phyloP scores from a whole-genome alignment of 106 monocot species.

The Cymbidium sinense region DNA sequence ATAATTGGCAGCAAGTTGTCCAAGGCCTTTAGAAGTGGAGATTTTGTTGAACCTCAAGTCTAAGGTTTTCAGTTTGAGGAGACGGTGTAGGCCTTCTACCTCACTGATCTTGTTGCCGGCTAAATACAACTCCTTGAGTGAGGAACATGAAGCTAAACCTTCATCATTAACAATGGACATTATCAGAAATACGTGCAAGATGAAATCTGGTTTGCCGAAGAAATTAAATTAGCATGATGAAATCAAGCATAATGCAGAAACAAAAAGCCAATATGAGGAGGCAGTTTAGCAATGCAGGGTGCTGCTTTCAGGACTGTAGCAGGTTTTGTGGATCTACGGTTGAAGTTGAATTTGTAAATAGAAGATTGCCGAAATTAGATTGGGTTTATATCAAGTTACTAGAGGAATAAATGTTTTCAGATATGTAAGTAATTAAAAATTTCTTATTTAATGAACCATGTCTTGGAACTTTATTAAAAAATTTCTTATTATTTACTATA shows the following conservation, averaged over 20 bases:
- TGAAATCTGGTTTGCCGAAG: too few relatives aligned
- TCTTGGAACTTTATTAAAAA: too few relatives aligned
- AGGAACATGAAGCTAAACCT: slow-evolving; percentile 71
- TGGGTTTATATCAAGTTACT: too few relatives aligned
- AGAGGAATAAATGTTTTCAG: too few relatives aligned
- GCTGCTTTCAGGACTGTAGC: too few relatives aligned
- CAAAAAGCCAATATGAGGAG: background rate
- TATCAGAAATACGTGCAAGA: background rate
- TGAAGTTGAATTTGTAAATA: too few relatives aligned
- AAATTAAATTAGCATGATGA: background rate
- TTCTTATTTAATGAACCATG: too few relatives aligned
- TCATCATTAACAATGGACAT: background rate
- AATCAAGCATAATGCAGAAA: background rate
- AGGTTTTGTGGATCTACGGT: too few relatives aligned
- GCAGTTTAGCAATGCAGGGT: too few relatives aligned
- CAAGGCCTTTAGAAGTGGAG: slow-evolving; percentile 67
- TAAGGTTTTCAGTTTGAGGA: slow-evolving; percentile 62
- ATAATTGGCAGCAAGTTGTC: slow-evolving; percentile 84
- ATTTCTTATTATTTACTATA: too few relatives aligned
- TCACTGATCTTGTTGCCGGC: slow-evolving; percentile 89
- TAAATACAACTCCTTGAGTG: slow-evolving; percentile 75
- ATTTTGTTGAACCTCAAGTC: slow-evolving; percentile 70
- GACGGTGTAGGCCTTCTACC: slow-evolving; percentile 84
- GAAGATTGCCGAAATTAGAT: too few relatives aligned
- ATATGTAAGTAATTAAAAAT: too few relatives aligned